These are phyloP conservation scores for Colletotrichum viniferum DNA, from an alignment of 2,329 filamentous ascomycete species.

Conservation along the genomic window DNA sequence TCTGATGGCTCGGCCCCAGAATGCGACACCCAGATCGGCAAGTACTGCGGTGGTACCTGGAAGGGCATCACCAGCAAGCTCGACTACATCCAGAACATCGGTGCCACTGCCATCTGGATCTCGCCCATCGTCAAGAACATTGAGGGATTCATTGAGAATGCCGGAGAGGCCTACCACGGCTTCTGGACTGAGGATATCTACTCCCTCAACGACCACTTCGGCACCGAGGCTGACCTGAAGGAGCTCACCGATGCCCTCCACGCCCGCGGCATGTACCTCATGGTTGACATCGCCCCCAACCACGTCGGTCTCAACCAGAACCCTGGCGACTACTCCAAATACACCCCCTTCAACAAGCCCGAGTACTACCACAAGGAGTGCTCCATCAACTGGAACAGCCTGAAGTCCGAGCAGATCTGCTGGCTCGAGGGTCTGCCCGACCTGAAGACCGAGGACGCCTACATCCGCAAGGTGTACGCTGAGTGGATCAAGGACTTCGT, in stretches of 20 bases:
- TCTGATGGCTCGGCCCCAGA: slow-evolving; percentile 38
- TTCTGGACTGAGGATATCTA: slow-evolving; percentile 44
- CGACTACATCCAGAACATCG: slow-evolving; percentile 55
- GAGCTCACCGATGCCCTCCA: slow-evolving; percentile 53
- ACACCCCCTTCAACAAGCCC: slow-evolving; percentile 47
- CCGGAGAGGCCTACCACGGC: slow-evolving; percentile 39
- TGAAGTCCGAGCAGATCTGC: slow-evolving; percentile 53
- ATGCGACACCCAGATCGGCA: slow-evolving; percentile 28
- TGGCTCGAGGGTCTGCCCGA: slow-evolving; percentile 66
- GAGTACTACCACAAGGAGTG: slow-evolving; percentile 68
- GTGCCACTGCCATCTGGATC: slow-evolving; percentile 49
- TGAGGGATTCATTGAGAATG: slow-evolving; percentile 29
- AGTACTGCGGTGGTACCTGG: slow-evolving; percentile 57
- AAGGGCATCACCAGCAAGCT: slow-evolving; percentile 51
- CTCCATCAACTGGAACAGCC: slow-evolving; percentile 58
- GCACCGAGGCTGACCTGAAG: slow-evolving; percentile 51
- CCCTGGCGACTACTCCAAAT: slow-evolving; percentile 25
- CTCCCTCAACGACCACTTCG: slow-evolving; percentile 52
- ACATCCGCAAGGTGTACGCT: slow-evolving; percentile 55
- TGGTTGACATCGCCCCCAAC: slow-evolving; percentile 60
- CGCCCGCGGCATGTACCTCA: slow-evolving; percentile 58
- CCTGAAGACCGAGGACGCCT: slow-evolving; percentile 56
- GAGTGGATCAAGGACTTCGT: slow-evolving; percentile 66
- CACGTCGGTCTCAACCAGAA: slow-evolving; percentile 44
- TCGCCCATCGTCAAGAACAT: slow-evolving; percentile 48